These are phyloP conservation scores for Trichophyton equinum DNA, from an alignment of 2,329 filamentous ascomycete genomes.

Conservation along the genomic window DNA sequence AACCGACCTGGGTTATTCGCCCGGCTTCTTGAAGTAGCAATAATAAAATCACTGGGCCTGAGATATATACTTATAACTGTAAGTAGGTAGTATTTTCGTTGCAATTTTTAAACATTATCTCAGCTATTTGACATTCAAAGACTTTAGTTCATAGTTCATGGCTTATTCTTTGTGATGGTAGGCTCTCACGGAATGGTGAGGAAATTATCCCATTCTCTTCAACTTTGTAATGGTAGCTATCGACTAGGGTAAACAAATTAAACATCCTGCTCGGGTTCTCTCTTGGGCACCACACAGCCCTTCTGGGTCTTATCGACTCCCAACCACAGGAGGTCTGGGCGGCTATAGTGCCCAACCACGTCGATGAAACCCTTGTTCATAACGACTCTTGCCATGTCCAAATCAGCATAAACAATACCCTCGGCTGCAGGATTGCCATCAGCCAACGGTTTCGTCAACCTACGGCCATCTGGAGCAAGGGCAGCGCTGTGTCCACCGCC, in stretches of 20 bases:
- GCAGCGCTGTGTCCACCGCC: conserved; percentile 37
- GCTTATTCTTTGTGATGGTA: too few relatives aligned
- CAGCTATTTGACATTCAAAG: too few relatives aligned
- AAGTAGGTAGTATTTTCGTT: too few relatives aligned
- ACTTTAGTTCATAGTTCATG: too few relatives aligned
- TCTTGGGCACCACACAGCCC: not conserved
- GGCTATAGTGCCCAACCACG: conserved; percentile 38
- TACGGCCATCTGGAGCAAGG: conserved; percentile 40
- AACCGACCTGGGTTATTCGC: too few relatives aligned
- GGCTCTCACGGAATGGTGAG: too few relatives aligned
- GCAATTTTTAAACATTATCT: too few relatives aligned
- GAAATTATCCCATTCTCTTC: too few relatives aligned
- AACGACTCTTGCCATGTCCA: conserved; percentile 34
- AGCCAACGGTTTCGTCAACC: conserved; percentile 28
- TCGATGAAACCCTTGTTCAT: conserved; percentile 35
- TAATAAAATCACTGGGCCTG: too few relatives aligned
- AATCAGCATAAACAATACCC: conserved; percentile 38
- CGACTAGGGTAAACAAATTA: not conserved
- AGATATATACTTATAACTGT: too few relatives aligned
- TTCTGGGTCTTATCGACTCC: conserved; percentile 16
- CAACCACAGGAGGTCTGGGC: conserved; percentile 42
- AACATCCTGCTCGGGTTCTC: not conserved
- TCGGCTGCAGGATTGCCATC: conserved; percentile 27
- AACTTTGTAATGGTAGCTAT: too few relatives aligned
- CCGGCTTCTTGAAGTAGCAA: too few relatives aligned